A percentile compares a stretch with the other conserved stretches of the same genome.
These are phyloP conservation scores for Candida cerambycidarum DNA, from an alignment of 805 yeast genomes.

Conservation along the genomic window DNA sequence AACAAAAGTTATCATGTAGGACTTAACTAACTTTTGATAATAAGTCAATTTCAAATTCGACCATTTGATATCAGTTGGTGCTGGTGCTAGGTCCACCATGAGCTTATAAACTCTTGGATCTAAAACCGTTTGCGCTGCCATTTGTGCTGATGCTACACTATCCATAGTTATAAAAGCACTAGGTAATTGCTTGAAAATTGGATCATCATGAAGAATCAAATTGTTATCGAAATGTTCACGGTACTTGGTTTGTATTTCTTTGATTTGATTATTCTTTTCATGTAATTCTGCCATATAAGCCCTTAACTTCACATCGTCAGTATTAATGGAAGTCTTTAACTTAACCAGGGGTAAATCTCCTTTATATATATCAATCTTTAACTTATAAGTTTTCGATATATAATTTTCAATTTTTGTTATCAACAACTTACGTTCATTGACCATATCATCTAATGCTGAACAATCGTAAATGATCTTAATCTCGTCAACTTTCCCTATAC, in stretches of 20 bases:
- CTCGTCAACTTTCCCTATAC: slow-evolving; percentile 54
- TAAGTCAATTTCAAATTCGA: slow-evolving; percentile 45
- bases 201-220: slow-evolving; percentile 22
- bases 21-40: slow-evolving; percentile 34
- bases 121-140: slow-evolving; percentile 48
- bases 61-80: slow-evolving; percentile 47
- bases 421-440: slow-evolving; percentile 31
- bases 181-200: slow-evolving; percentile 38
- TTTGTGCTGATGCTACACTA: slow-evolving; percentile 48
- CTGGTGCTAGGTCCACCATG: slow-evolving; percentile 46
- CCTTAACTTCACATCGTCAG: slow-evolving; percentile 27
- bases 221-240: slow-evolving; percentile 10
- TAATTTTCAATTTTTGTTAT: slow-evolving; percentile 38
- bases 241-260: slow-evolving; percentile 30
- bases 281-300: slow-evolving; percentile 33
- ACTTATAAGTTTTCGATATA: slow-evolving; percentile 43
- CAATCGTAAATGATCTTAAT: slow-evolving; percentile 50
- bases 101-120: slow-evolving; percentile 46
- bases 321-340: slow-evolving; percentile 14
- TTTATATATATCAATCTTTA: slow-evolving; percentile 41
- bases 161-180: slow-evolving; percentile 52
- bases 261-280: slow-evolving; percentile 40
- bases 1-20: slow-evolving; percentile 41
- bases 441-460: slow-evolving; percentile 40
- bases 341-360: slow-evolving; percentile 33